phyloP scores from a whole-genome alignment of 257 asterid species.

The Nicotiana knightiana region DNA sequence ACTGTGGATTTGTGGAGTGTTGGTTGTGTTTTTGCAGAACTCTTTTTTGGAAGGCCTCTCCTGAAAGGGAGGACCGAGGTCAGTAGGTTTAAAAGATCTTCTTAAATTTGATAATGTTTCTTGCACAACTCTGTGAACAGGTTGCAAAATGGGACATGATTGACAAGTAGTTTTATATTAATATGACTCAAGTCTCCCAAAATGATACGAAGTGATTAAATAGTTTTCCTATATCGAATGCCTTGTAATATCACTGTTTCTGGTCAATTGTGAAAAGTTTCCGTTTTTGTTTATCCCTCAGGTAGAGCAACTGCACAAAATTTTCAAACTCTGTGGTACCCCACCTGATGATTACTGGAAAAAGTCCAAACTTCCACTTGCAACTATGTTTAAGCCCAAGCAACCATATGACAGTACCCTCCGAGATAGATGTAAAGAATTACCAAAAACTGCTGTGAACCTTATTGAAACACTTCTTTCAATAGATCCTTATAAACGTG shows the following conservation, averaged over 20 bases:
- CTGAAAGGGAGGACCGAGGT: slow-evolving; percentile 98
- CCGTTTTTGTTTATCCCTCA: slow-evolving; percentile 13
- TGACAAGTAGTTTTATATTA: neutral
- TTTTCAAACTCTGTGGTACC: slow-evolving; percentile 81
- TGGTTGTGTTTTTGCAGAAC: slow-evolving; percentile 93
- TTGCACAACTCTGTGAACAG: neutral
- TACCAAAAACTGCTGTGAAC: slow-evolving; percentile 61
- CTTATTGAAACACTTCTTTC: slow-evolving; percentile 69
- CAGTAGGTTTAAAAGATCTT: neutral
- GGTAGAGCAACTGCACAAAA: slow-evolving; percentile 95
- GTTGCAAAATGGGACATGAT: neutral
- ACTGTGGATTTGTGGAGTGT: slow-evolving; percentile 90
- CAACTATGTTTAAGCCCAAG: slow-evolving; percentile 85
- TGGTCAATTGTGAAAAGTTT: neutral
- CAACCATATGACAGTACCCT: slow-evolving; percentile 72
- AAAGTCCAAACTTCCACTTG: slow-evolving; percentile 63
- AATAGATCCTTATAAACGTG: slow-evolving; percentile 64
- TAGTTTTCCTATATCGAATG: neutral
- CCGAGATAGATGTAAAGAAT: slow-evolving; percentile 72
- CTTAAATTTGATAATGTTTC: neutral
- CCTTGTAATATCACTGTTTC: neutral
- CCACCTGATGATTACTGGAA: slow-evolving; percentile 86
- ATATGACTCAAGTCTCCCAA: neutral
- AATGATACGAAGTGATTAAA: neutral
- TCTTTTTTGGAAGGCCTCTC: slow-evolving; percentile 76